Percentiles rank a stretch among this genome's conserved stretches.
phyloP scores from a whole-genome alignment of 345 rosid species.

The Lumnitzera racemosa region DNA sequence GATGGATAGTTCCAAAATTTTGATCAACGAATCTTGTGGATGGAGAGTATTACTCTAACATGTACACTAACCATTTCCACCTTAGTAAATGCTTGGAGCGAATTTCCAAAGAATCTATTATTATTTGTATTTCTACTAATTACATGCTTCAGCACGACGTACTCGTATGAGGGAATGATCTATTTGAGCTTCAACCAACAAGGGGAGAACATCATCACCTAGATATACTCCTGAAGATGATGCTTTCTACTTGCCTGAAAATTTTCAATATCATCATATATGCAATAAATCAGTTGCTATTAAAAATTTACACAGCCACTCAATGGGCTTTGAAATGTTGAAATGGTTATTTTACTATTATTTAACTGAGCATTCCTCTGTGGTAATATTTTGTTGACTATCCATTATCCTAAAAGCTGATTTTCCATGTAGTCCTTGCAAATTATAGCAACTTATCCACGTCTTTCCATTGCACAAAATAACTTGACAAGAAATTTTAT shows the following conservation, averaged over 20 bases:
- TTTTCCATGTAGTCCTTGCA: slow-evolving; percentile 7
- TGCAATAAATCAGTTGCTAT: too few relatives aligned
- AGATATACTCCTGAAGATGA: slow-evolving; percentile 36
- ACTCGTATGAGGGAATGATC: slow-evolving; percentile 38
- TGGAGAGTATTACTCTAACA: too few relatives aligned
- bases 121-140: background rate
- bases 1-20: too few relatives aligned
- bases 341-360: background rate
- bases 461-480: slow-evolving; percentile 9
- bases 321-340: too few relatives aligned
- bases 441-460: slow-evolving; percentile 6
- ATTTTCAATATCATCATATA: too few relatives aligned
- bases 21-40: too few relatives aligned
- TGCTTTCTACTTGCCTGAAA: slow-evolving; percentile 48
- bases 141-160: slow-evolving; percentile 28
- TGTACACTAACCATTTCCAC: too few relatives aligned
- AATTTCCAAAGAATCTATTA: too few relatives aligned
- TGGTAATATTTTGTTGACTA: slow-evolving; percentile 15
- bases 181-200: slow-evolving; percentile 40
- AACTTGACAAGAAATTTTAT: slow-evolving; percentile 16
- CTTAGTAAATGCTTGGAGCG: too few relatives aligned
- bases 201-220: slow-evolving; percentile 39
- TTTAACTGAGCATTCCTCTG: slow-evolving; percentile 21
- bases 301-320: background rate
- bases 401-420: slow-evolving; percentile 24